These are phyloP conservation scores for Triglochin maritima DNA, from an alignment of 106 monocot species.

Conservation along the genomic window DNA sequence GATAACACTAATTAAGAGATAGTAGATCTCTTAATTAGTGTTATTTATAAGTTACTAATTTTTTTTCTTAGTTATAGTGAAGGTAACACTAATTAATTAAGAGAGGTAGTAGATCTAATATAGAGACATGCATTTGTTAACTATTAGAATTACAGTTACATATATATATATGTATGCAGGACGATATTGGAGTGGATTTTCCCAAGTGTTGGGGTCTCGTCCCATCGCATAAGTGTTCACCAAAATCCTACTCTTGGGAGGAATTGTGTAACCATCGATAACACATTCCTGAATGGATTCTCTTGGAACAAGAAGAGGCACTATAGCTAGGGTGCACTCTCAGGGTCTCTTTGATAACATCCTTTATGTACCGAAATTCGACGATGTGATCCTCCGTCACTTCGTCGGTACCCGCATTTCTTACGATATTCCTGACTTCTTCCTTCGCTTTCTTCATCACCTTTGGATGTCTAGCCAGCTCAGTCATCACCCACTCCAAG, in stretches of 20 bases:
- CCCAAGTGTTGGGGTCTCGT: slow-evolving; percentile 25
- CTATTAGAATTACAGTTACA: too few relatives aligned
- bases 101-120: too few relatives aligned
- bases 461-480: slow-evolving; percentile 14
- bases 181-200: slow-evolving; percentile 18
- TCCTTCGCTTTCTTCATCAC: slow-evolving; percentile 1
- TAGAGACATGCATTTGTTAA: too few relatives aligned
- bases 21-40: too few relatives aligned
- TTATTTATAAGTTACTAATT: too few relatives aligned
- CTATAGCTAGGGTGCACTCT: slow-evolving; percentile 29
- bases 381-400: slow-evolving; percentile 22
- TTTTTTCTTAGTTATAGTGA: too few relatives aligned
- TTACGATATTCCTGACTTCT: background rate
- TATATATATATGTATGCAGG: slow-evolving; percentile 23
- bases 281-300: slow-evolving; percentile 11
- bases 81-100: too few relatives aligned
- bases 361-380: slow-evolving; percentile 24
- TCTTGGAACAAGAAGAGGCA: slow-evolving; percentile 35
- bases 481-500: slow-evolving; percentile 35
- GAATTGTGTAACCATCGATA: slow-evolving; percentile 22
- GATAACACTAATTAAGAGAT: too few relatives aligned
- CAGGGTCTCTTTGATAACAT: slow-evolving; percentile 27
- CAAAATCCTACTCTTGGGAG: slow-evolving; percentile 11
- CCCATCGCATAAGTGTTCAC: slow-evolving; percentile 40
- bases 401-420: background rate